These are phyloP conservation scores for Aquilaria agallochum DNA, from an alignment of 441 rosid genomes.

Conservation along the genomic window DNA sequence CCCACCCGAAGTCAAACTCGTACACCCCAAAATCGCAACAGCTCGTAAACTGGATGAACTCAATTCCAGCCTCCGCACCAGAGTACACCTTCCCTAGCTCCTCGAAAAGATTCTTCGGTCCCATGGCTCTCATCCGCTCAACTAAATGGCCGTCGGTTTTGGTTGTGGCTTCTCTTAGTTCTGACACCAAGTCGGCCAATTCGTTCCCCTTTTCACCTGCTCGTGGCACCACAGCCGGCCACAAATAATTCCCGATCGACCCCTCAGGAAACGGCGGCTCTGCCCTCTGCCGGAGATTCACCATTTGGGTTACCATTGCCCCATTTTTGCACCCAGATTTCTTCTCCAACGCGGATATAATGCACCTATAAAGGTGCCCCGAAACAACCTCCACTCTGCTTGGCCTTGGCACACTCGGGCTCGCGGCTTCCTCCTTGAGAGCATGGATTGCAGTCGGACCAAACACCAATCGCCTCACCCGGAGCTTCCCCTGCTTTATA, in stretches of 20 bases:
- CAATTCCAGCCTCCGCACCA: conserved; percentile 6
- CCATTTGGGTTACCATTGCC: conserved; percentile 19
- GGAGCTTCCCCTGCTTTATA: conserved; percentile 20
- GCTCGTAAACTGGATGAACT: conserved; percentile 14
- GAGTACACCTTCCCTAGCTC: background rate
- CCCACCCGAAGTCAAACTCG: conserved; percentile 24
- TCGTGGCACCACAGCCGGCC: conserved; percentile 17
- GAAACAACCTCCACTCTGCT: conserved; percentile 22
- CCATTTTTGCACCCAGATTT: conserved; percentile 14
- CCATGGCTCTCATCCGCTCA: conserved; percentile 13
- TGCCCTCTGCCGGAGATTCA: conserved; percentile 31
- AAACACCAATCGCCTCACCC: conserved; percentile 34
- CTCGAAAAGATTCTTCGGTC: conserved; percentile 20
- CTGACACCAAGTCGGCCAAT: conserved; percentile 12
- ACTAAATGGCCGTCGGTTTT: conserved; percentile 22
- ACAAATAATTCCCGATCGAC: conserved; percentile 26
- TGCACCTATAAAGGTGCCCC: conserved; percentile 9
- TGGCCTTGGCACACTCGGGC: conserved; percentile 15
- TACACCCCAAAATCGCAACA: conserved; percentile 20
- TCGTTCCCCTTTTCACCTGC: conserved; percentile 9
- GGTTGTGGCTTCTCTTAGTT: conserved; percentile 16
- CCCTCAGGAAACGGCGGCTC: conserved; percentile 12
- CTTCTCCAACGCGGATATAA: conserved; percentile 13
- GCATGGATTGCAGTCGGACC: conserved; percentile 23
- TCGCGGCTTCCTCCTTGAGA: conserved; percentile 24